Percentiles rank a stretch among this genome's conserved stretches.
These are phyloP conservation scores for Plectosphaerella cucumerina DNA, from an alignment of 2,329 filamentous ascomycete genomes.

Conservation along the genomic window DNA sequence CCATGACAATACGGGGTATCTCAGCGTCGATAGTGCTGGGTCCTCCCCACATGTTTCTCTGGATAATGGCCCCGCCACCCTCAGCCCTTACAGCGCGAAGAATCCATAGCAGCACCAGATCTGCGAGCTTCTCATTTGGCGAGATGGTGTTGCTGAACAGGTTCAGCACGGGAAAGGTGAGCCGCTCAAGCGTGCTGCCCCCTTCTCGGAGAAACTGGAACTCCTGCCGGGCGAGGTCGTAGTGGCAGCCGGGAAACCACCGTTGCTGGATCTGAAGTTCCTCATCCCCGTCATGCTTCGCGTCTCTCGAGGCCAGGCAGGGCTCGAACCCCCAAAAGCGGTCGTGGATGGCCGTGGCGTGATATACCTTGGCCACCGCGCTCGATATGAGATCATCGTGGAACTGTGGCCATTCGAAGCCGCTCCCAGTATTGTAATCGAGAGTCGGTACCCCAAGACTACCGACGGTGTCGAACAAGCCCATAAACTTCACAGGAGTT, in stretches of 20 bases:
- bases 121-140: constrained; percentile 16
- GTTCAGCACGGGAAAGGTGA: constrained; percentile 20
- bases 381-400: constrained; percentile 18
- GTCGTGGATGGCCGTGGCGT: constrained; percentile 16
- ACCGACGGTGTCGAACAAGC: constrained; percentile 18
- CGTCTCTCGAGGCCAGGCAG: constrained; percentile 10
- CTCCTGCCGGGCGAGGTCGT: constrained; percentile 16
- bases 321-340: constrained; percentile 14
- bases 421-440: constrained; percentile 10
- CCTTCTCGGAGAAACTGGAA: constrained; percentile 14
- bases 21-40: constrained; percentile 2
- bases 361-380: constrained; percentile 18
- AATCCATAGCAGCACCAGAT: constrained; percentile 16
- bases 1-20: not conserved
- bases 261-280: constrained; percentile 10
- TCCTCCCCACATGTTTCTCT: not conserved
- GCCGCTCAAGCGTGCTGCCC: constrained; percentile 17
- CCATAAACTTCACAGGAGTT: constrained; percentile 17
- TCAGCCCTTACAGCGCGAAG: constrained; percentile 10
- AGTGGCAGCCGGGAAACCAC: constrained; percentile 19
- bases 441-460: constrained; percentile 15
- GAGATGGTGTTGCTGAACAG: constrained; percentile 13
- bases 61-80: constrained; percentile 10
- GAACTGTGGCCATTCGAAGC: constrained; percentile 18
- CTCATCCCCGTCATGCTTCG: constrained; percentile 4